Conservation (phyloP, 1,284 basidiomycete genomes). For the Trichosporon sp. region DNA sequence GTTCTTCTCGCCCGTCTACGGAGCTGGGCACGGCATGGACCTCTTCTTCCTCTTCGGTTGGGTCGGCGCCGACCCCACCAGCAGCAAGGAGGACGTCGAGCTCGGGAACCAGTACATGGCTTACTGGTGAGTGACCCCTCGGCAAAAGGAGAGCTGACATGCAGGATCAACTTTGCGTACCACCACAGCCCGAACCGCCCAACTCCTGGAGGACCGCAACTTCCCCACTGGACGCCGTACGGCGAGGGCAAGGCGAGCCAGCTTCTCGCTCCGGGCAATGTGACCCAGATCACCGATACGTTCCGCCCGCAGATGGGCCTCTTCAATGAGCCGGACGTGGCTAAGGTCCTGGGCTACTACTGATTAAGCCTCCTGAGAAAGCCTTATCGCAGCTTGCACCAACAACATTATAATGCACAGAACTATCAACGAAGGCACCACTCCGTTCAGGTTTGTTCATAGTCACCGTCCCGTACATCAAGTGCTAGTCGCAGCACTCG, state of each 20-base stretch:
- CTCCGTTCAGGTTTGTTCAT: too few relatives aligned
- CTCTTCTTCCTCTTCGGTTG: constrained; percentile 40
- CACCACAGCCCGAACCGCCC: constrained; percentile 44
- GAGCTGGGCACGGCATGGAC: constrained; percentile 38
- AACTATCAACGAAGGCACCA: too few relatives aligned
- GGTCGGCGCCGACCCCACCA: constrained; percentile 24
- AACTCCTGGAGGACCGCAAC: background rate
- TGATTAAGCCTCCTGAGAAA: background rate
- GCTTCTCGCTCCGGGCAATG: background rate
- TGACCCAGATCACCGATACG: background rate
- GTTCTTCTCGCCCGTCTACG: background rate
- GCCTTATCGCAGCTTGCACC: too few relatives aligned
- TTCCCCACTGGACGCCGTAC: background rate
- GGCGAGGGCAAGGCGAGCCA: constrained; percentile 2
- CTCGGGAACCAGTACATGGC: constrained; percentile 40
- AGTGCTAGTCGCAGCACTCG: too few relatives aligned
- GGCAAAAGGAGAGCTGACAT: background rate
- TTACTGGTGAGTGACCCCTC: constrained; percentile 38
- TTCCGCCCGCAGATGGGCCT: background rate
- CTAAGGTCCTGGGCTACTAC: background rate
- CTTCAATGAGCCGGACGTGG: constrained; percentile 27
- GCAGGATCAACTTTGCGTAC: constrained; percentile 50
- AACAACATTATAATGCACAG: too few relatives aligned
- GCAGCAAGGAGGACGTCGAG: constrained; percentile 33
- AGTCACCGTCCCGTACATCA: too few relatives aligned